Evolutionary conservation across 164 flowering plant genomes (phyloP), one percentile per base, ranked within the genome.

Genomic region (Hamamelis virginiana): DNA sequence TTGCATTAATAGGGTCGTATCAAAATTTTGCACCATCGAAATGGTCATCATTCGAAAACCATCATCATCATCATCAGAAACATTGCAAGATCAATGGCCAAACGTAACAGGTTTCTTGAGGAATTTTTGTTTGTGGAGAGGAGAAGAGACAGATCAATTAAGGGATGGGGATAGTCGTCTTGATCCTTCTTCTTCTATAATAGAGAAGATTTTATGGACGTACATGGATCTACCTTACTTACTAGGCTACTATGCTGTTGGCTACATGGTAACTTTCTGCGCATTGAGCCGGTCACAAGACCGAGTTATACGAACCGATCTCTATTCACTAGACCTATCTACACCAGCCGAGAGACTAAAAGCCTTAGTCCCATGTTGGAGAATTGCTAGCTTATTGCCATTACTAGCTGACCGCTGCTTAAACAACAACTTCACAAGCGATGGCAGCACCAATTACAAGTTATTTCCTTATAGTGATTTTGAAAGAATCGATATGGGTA

Each of bases 41-140:
- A 78, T 85, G 78, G 71, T 65, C 0, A 21, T 86, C 10, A 67
- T 85, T 6, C 78, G 95, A 9, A 90, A 86, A 70, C 80, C 86
- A 19, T 65, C 75, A 0, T 26, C 64, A 0, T 62, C 69, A 2
- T 28, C 62, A 0, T 51, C 70, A 0, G 76, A 74, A 1, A 22
- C 67, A 1, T 51, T 78, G 33, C 86, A 81, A 52, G 88, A 84
- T 78, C 80, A 79, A 46, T 90, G 95, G 95, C 95, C 92, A 3
- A 86, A 88, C 48, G 71, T 88, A 9, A 84, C 88, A 0, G 95
- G 88, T 5, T 88, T 90, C 25, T 77, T 86, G n/a, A 75, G 75
- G 44, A 82, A 81, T 18, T 76, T 88, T 1, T 86, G 95, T 48
- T 67, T 90, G 64, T 90, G 95, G 95, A 82, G 95, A 75, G 92